phyloP scores from a whole-genome alignment of 2,329 filamentous ascomycete genomes.

The Exserohilum turcica region DNA sequence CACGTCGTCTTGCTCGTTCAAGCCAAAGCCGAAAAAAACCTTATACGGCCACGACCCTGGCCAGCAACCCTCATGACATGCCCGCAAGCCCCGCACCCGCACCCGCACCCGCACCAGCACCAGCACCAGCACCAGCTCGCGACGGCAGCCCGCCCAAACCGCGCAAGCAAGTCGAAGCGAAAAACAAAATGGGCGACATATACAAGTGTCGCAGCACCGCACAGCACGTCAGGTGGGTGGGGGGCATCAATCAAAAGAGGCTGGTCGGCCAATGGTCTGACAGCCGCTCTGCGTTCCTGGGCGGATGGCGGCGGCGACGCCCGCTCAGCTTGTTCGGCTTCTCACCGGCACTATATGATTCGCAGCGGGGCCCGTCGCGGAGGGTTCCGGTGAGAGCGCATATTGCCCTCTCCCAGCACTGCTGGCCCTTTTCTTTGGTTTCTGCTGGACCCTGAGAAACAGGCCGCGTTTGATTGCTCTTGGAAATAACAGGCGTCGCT shows the following conservation, averaged over 20 bases:
- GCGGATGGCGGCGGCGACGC: not conserved
- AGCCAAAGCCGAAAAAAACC: not conserved
- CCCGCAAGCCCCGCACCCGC: not conserved
- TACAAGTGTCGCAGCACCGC: not conserved
- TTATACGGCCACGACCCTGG: not conserved
- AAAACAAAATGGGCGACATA: not conserved
- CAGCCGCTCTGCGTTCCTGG: not conserved
- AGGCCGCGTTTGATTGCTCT: not conserved
- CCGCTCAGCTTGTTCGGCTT: not conserved
- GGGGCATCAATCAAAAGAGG: not conserved
- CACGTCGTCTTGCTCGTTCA: not conserved
- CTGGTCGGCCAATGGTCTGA: not conserved
- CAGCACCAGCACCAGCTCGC: too few relatives aligned
- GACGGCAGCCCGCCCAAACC: not conserved
- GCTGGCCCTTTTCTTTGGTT: too few relatives aligned
- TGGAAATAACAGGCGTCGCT: not conserved
- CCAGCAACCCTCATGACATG: not conserved
- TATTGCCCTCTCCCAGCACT: not conserved
- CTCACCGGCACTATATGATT: not conserved
- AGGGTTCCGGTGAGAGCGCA: not conserved
- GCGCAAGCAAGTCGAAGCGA: not conserved
- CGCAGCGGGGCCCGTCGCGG: not conserved
- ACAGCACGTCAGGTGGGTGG: not conserved
- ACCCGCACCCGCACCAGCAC: too few relatives aligned
- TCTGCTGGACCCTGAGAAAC: conserved; percentile 1